Evolutionary conservation across 2,329 filamentous ascomycete species (phyloP).

Genomic region (Rhynchosporium agropyri): DNA sequence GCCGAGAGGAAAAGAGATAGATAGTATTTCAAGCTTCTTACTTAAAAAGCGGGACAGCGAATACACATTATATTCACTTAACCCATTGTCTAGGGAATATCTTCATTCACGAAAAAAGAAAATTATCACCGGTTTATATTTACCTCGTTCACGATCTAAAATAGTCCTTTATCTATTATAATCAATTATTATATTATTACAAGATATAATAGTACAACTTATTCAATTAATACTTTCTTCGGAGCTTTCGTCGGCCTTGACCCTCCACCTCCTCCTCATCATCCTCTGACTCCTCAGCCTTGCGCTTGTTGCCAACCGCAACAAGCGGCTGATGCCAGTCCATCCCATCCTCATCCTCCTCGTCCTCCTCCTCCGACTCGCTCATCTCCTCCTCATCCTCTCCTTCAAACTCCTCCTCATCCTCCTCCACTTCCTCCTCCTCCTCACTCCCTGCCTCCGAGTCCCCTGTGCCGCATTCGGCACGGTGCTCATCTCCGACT

Average conservation of each 20-base stretch:
- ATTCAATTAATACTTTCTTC: no score
- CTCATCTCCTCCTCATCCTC: not conserved
- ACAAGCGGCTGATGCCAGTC: not conserved
- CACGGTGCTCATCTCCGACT: not conserved
- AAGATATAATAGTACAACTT: no score
- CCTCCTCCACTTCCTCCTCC: not conserved
- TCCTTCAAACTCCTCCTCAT: not conserved
- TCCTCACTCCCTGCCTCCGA: not conserved
- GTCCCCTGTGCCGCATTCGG: not conserved
- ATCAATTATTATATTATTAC: no score
- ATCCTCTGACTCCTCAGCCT: not conserved
- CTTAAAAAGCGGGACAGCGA: no score
- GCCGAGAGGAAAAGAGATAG: no score
- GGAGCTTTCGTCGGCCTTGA: no score
- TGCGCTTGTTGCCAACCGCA: not conserved
- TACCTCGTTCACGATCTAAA: no score
- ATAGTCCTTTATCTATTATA: no score
- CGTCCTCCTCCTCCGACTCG: not conserved
- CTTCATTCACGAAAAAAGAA: not conserved
- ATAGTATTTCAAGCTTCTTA: no score
- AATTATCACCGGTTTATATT: not conserved
- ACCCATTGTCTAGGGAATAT: conserved; percentile 45
- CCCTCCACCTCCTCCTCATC: no score
- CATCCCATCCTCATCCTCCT: not conserved
- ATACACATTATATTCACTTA: no score